Evolutionary conservation across 1,284 basidiomycete genomes (phyloP).

Genomic region (Veloboletus limbatus): DNA sequence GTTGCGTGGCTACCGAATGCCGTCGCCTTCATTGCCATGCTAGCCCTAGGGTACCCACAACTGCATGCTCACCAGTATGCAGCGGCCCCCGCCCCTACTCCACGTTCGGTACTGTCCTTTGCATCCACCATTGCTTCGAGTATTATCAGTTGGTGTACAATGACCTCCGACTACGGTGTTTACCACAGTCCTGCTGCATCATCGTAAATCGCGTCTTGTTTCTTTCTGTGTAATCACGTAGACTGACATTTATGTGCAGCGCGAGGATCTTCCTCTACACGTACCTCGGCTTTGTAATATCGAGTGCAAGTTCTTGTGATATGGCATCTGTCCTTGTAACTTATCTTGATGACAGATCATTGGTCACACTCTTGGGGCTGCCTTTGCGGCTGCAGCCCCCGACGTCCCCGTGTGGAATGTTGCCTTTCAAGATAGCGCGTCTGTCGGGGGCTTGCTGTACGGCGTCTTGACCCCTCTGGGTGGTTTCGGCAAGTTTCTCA

Average conservation of each 20-base stretch:
- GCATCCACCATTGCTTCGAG: conserved; percentile 43
- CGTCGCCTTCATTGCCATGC: conserved; percentile 62
- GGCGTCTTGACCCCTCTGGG: conserved; percentile 49
- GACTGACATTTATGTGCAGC: conserved; percentile 29
- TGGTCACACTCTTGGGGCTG: conserved; percentile 63
- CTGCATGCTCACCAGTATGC: conserved; percentile 30
- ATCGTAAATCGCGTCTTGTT: conserved; percentile 34
- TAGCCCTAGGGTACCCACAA: conserved; percentile 49
- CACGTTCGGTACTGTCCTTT: conserved; percentile 39
- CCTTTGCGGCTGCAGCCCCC: conserved; percentile 55
- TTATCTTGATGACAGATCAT: conserved; percentile 41
- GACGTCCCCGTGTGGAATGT: conserved; percentile 58
- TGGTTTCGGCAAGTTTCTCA: conserved; percentile 57
- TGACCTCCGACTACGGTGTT: conserved; percentile 59
- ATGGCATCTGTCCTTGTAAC: neutral
- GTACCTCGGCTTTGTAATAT: conserved; percentile 61
- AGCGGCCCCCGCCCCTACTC: conserved; percentile 31
- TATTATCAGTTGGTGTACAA: conserved; percentile 51
- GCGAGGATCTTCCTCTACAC: conserved; percentile 57
- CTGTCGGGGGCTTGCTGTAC: conserved; percentile 55
- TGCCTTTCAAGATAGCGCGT: conserved; percentile 52
- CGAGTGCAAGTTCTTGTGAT: conserved; percentile 44
- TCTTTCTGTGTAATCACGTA: neutral
- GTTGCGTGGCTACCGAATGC: conserved; percentile 67
- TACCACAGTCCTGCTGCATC: conserved; percentile 52